A percentile compares a stretch with the other conserved stretches of the same genome.
Evolutionary conservation across 805 yeast genomes (phyloP).

Genomic region (Suhomyces sp.): DNA sequence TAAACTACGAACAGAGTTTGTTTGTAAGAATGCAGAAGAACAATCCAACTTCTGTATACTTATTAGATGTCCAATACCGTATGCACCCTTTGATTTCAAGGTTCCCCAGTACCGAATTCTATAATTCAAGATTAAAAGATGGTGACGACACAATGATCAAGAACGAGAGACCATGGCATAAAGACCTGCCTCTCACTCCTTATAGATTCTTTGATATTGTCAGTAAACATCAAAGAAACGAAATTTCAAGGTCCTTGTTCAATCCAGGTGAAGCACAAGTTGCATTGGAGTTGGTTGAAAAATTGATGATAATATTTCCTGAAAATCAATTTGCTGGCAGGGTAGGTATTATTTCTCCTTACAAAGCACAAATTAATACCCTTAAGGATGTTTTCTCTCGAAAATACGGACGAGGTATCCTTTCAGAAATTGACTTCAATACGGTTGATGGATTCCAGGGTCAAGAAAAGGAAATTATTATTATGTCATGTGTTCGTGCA

Average conservation of each 20-base stretch:
- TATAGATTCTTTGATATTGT: slow-evolving; percentile 72
- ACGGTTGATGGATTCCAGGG: slow-evolving; percentile 97
- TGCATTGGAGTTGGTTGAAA: slow-evolving; percentile 63
- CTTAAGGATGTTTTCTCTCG: slow-evolving; percentile 57
- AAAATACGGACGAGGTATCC: slow-evolving; percentile 61
- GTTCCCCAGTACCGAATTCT: slow-evolving; percentile 86
- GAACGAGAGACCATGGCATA: slow-evolving; percentile 78
- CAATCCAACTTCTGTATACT: slow-evolving; percentile 57
- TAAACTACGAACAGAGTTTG: slow-evolving; percentile 83
- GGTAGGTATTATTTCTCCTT: slow-evolving; percentile 92
- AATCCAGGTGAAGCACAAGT: slow-evolving; percentile 71
- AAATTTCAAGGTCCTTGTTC: slow-evolving; percentile 64
- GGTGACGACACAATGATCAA: slow-evolving; percentile 68
- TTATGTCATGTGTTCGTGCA: slow-evolving; percentile 95
- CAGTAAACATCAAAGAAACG: slow-evolving; percentile 63
- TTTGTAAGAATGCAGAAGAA: slow-evolving; percentile 89
- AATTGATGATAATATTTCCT: slow-evolving; percentile 50
- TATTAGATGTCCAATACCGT: slow-evolving; percentile 90
- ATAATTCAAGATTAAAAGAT: slow-evolving; percentile 67
- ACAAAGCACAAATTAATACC: slow-evolving; percentile 76
- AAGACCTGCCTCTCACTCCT: slow-evolving; percentile 55
- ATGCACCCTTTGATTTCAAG: slow-evolving; percentile 89
- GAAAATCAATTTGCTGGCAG: slow-evolving; percentile 60
- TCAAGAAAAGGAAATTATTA: slow-evolving; percentile 91
- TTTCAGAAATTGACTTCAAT: slow-evolving; percentile 76